phyloP scores from a whole-genome alignment of 768 basidiomycete genomes.

The Stropharia rugosoannulata region DNA sequence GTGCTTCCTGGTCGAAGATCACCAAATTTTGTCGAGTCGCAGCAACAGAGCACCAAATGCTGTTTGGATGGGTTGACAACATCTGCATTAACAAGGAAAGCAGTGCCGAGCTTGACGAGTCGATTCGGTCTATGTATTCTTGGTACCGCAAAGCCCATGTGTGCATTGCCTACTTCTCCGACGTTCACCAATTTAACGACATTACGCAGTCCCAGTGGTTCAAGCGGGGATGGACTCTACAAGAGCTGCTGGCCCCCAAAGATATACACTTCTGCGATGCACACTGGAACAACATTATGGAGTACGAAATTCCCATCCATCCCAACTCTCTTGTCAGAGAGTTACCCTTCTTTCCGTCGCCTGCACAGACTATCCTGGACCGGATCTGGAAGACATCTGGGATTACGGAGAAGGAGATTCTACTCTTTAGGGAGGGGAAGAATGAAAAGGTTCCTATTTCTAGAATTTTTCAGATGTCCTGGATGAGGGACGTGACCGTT shows the following conservation, averaged over 20 bases:
- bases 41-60: background rate
- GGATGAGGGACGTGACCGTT: background rate
- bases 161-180: slow-evolving; percentile 6
- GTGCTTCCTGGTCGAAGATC: slow-evolving; percentile 6
- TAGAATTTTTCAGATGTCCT: slow-evolving; percentile 4
- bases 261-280: slow-evolving; percentile 2
- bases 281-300: background rate
- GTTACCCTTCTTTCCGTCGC: too few relatives aligned
- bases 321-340: background rate
- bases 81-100: slow-evolving; percentile 14
- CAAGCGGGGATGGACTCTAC: slow-evolving; percentile 10
- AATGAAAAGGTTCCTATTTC: background rate
- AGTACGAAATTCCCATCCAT: background rate
- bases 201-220: slow-evolving; percentile 6
- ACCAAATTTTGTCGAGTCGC: slow-evolving; percentile 4
- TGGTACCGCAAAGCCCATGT: slow-evolving; percentile 7
- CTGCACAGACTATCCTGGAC: too few relatives aligned
- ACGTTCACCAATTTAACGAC: background rate
- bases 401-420: background rate
- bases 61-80: background rate
- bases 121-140: slow-evolving; percentile 13
- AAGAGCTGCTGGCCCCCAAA: slow-evolving; percentile 2
- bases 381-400: slow-evolving; percentile 4
- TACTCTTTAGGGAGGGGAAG: background rate
- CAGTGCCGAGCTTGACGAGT: slow-evolving; percentile 11